A percentile compares a stretch with the other conserved stretches of the same genome.
These are phyloP conservation scores for Asterionellopsis glacialis DNA, from an alignment of 108 stramenopile species.

Conservation along the genomic window DNA sequence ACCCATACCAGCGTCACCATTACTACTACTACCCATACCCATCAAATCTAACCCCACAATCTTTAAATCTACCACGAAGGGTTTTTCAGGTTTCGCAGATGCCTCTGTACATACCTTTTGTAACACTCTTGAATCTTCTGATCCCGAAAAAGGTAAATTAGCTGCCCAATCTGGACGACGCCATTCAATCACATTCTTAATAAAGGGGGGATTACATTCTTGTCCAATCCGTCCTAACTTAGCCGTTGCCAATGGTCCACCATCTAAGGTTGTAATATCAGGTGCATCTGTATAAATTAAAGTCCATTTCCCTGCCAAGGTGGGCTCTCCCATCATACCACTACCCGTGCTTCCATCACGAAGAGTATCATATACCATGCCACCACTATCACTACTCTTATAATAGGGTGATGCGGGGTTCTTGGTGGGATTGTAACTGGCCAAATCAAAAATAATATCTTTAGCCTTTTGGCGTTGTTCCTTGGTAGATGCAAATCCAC, in stretches of 20 bases:
- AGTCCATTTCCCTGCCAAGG: constrained; percentile 72
- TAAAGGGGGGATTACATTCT: constrained; percentile 61
- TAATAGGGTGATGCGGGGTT: constrained; percentile 59
- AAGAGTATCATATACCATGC: neutral
- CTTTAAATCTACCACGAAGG: constrained; percentile 47
- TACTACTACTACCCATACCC: constrained; percentile 1
- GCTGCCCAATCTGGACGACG: constrained; percentile 59
- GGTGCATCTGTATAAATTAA: constrained; percentile 83
- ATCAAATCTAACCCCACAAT: constrained; percentile 59
- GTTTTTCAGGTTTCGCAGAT: constrained; percentile 36
- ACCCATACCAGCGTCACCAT: constrained; percentile 6
- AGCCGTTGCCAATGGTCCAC: constrained; percentile 41
- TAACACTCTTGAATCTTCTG: constrained; percentile 49
- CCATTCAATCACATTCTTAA: constrained; percentile 85
- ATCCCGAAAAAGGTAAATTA: constrained; percentile 44
- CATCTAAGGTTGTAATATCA: constrained; percentile 71
- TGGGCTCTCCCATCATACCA: neutral
- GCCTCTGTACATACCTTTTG: constrained; percentile 71
- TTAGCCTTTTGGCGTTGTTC: constrained; percentile 30
- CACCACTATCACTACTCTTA: neutral
- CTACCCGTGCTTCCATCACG: neutral
- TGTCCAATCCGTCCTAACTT: constrained; percentile 77
- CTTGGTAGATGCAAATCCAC: constrained; percentile 48
- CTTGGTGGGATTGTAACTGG: constrained; percentile 36
- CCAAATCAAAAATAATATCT: constrained; percentile 35